phyloP scores from a whole-genome alignment of 306 rosid species.

The Quercus engelmannii region DNA sequence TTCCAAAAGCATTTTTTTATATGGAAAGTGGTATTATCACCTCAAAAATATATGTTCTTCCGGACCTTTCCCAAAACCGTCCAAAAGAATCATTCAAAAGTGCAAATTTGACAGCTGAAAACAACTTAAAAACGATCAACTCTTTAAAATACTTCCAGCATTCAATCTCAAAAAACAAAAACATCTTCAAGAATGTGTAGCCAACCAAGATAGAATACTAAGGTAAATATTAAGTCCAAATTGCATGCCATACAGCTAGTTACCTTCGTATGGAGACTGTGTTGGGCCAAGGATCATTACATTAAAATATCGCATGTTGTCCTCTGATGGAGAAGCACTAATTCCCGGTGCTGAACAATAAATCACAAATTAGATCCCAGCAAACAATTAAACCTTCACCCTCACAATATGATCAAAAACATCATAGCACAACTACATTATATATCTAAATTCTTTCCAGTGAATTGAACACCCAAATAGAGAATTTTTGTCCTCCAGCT shows the following conservation, averaged over 20 bases:
- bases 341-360: slow-evolving; percentile 85
- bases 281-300: slow-evolving; percentile 99
- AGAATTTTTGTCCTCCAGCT: too few relatives aligned
- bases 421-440: background rate
- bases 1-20: background rate
- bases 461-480: too few relatives aligned
- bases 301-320: slow-evolving; percentile 94
- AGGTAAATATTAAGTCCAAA: background rate
- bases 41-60: background rate
- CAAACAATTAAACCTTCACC: slow-evolving; percentile 4
- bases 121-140: background rate
- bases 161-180: background rate
- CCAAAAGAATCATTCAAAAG: background rate
- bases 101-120: background rate
- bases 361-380: slow-evolving; percentile 20
- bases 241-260: background rate
- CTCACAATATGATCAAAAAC: background rate
- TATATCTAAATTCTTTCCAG: too few relatives aligned
- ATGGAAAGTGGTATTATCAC: background rate
- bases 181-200: background rate
- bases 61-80: background rate
- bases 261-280: slow-evolving; percentile 97
- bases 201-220: background rate
- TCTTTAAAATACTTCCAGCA: background rate
- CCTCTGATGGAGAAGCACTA: slow-evolving; percentile 97